phyloP scores from a whole-genome alignment of 495 filamentous ascomycete species.

The Amniculicola lignicola region DNA sequence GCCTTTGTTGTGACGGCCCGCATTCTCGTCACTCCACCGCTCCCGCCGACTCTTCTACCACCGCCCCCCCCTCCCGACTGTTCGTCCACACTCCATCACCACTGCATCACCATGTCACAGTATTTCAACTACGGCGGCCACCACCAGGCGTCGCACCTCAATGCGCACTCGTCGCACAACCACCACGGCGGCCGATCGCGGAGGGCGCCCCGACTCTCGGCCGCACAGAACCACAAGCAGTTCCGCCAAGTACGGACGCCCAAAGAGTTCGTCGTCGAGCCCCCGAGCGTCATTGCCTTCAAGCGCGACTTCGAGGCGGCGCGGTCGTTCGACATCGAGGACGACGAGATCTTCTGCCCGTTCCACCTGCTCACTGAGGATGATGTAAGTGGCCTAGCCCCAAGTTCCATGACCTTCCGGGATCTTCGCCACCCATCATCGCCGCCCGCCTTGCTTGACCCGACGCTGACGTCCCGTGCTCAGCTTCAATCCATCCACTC shows the following conservation, averaged over 20 bases:
- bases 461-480: conserved; percentile 27
- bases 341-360: conserved; percentile 96
- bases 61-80: conserved; percentile 6
- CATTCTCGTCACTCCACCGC: conserved; percentile 12
- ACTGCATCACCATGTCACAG: conserved; percentile 32
- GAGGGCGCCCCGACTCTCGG: conserved; percentile 75
- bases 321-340: conserved; percentile 93
- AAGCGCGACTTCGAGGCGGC: conserved; percentile 84
- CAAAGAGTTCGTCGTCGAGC: conserved; percentile 77
- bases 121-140: conserved; percentile 59
- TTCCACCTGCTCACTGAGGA: conserved; percentile 82
- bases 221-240: conserved; percentile 81
- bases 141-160: conserved; percentile 55
- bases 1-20: conserved; percentile 34
- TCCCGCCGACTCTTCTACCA: not conserved
- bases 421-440: conserved; percentile 2
- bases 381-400: conserved; percentile 71
- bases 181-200: conserved; percentile 85
- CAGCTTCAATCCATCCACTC: conserved; percentile 87
- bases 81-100: conserved; percentile 10
- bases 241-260: conserved; percentile 77
- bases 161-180: conserved; percentile 51
- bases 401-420: no score
- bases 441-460: conserved; percentile 6
- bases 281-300: conserved; percentile 68